These are phyloP conservation scores for Gnomoniopsis smithogilvyi DNA, from an alignment of 2,329 filamentous ascomycete genomes.

Conservation along the genomic window DNA sequence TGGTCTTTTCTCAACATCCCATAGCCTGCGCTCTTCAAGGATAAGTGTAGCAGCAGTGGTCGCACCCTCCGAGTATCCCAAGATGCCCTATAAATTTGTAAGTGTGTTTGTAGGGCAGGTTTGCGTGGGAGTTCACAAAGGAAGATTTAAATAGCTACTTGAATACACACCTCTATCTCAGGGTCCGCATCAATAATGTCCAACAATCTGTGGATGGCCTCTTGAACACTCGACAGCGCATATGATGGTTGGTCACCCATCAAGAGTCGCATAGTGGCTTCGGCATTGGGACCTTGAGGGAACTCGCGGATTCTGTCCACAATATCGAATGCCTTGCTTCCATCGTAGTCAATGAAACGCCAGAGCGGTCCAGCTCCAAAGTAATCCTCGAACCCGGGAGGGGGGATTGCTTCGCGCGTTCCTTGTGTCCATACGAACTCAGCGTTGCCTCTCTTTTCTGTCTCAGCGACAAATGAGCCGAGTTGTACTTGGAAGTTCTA, in stretches of 20 bases:
- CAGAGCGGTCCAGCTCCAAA: constrained; percentile 19
- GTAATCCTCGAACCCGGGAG: constrained; percentile 20
- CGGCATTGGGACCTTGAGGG: constrained; percentile 37
- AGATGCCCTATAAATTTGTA: constrained; percentile 7
- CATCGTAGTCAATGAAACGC: constrained; percentile 20
- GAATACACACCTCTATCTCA: constrained; percentile 6
- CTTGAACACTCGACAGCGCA: constrained; percentile 30
- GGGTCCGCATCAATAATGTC: constrained; percentile 9
- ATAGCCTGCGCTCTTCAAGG: constrained; percentile 14
- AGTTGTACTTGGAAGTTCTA: constrained; percentile 18
- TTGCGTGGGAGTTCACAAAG: background rate
- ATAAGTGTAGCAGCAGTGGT: constrained; percentile 14
- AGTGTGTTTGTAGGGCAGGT: background rate
- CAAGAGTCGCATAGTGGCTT: constrained; percentile 54
- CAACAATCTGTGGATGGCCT: constrained; percentile 30
- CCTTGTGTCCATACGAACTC: constrained; percentile 19
- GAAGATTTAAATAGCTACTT: constrained; percentile 20
- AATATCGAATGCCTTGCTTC: constrained; percentile 31
- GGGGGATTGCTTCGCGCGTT: constrained; percentile 7
- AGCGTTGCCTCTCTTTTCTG: background rate
- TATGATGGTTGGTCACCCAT: constrained; percentile 36
- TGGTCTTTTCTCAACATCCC: constrained; percentile 25
- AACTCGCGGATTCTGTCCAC: constrained; percentile 52
- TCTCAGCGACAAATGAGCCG: constrained; percentile 11
- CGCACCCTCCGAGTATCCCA: constrained; percentile 17